Percentiles rank a stretch among this genome's conserved stretches.
These are phyloP conservation scores for Aulographum hederae DNA, from an alignment of 2,329 filamentous ascomycete species.

Conservation along the genomic window DNA sequence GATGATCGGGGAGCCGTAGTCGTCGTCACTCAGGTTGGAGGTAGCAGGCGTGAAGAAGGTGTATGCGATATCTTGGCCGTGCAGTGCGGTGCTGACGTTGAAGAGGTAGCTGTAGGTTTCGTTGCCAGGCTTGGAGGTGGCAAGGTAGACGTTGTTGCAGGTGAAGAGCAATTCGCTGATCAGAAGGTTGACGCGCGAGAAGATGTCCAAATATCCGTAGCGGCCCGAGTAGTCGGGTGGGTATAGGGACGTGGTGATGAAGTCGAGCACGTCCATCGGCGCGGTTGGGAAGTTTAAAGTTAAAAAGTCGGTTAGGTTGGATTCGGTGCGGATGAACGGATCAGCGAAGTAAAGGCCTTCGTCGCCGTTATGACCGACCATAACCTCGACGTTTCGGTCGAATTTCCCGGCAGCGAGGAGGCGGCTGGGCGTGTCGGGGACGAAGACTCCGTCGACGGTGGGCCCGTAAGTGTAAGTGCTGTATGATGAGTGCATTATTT, in stretches of 20 bases:
- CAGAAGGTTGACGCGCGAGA: neutral
- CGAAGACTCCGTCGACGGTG: conserved; percentile 8
- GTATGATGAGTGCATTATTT: neutral
- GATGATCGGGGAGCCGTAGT: neutral
- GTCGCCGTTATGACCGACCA: conserved; percentile 61
- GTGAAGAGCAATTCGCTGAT: conserved; percentile 26
- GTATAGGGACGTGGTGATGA: neutral
- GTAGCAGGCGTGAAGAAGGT: too few relatives aligned
- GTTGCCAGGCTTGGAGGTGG: conserved; percentile 24
- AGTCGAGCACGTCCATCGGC: conserved; percentile 24
- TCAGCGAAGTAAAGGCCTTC: conserved; percentile 60
- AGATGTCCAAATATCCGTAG: neutral
- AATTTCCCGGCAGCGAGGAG: conserved; percentile 19
- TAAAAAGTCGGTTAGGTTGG: too few relatives aligned
- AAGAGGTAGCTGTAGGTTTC: conserved; percentile 33
- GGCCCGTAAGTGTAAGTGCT: conserved; percentile 1
- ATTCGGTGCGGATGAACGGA: too few relatives aligned
- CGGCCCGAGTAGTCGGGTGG: neutral
- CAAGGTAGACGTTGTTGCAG: conserved; percentile 36
- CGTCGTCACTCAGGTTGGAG: too few relatives aligned
- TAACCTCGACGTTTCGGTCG: conserved; percentile 36
- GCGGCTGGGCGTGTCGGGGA: conserved; percentile 7
- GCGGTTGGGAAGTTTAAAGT: too few relatives aligned
- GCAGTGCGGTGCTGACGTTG: conserved; percentile 31
- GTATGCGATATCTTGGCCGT: conserved; percentile 33